Evolutionary conservation across 2,329 filamentous ascomycete genomes (phyloP).

Genomic region (Pestalotiopsis sp.): DNA sequence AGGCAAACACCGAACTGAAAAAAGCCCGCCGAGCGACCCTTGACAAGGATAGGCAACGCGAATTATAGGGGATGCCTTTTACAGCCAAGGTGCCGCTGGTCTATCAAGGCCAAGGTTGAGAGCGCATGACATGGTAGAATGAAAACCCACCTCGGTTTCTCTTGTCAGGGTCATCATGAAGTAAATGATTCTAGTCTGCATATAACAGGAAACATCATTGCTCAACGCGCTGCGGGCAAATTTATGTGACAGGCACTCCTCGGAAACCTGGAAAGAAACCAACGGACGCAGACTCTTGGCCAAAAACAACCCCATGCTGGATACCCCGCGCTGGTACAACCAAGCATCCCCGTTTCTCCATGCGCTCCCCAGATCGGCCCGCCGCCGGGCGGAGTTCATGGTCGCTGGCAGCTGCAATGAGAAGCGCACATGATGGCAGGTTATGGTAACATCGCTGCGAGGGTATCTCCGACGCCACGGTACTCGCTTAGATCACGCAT

Average conservation of each 20-base stretch:
- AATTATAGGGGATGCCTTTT: background rate
- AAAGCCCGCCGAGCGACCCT: background rate
- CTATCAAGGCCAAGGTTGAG: background rate
- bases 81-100: background rate
- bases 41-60: background rate
- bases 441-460: background rate
- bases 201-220: too few species aligned
- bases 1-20: background rate
- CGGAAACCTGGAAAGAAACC: background rate
- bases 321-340: background rate
- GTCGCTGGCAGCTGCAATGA: background rate
- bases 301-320: background rate
- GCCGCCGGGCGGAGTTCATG: background rate
- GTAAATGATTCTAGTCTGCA: too few species aligned
- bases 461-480: constrained; percentile 2
- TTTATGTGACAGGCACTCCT: too few species aligned
- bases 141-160: background rate
- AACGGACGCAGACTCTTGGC: background rate
- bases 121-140: background rate
- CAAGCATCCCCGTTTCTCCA: background rate
- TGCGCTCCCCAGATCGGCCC: constrained; percentile 15
- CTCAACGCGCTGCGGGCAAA: too few species aligned
- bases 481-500: background rate
- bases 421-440: constrained; percentile 8
- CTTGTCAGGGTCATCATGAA: background rate